These are phyloP conservation scores for Neurospora crassa DNA, from an alignment of 2,329 filamentous ascomycete species.

Conservation along the genomic window DNA sequence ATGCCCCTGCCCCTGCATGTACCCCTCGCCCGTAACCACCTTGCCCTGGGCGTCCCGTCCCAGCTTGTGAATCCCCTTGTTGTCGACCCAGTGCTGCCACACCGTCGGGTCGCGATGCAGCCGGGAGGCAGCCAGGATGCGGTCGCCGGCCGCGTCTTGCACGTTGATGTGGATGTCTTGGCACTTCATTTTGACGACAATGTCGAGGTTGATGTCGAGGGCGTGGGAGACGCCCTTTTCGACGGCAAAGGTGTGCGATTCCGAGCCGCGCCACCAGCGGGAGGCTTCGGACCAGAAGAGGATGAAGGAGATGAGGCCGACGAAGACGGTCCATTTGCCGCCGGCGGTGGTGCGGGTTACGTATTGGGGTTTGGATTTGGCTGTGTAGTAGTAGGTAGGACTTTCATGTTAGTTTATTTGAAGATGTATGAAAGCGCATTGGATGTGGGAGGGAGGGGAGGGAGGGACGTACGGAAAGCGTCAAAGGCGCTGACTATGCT, in stretches of 20 bases:
- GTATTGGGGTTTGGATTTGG: conserved; percentile 93
- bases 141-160: conserved; percentile 87
- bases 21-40: conserved; percentile 47
- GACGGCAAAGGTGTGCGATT: conserved; percentile 84
- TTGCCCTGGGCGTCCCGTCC: conserved; percentile 46
- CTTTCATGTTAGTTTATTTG: conserved; percentile 1
- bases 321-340: conserved; percentile 85
- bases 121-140: conserved; percentile 70
- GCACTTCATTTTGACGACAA: conserved; percentile 87
- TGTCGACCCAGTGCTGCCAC: conserved; percentile 75
- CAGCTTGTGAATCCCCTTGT: conserved; percentile 53
- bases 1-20: conserved; percentile 37
- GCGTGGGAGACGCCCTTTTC: conserved; percentile 82
- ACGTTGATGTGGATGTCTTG: conserved; percentile 89
- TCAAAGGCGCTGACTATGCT: conserved; percentile 80
- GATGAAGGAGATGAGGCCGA: conserved; percentile 63
- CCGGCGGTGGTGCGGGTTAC: conserved; percentile 75
- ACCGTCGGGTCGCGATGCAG: conserved; percentile 67
- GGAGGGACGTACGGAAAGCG: conserved; percentile 68
- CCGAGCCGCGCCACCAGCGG: conserved; percentile 76
- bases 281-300: conserved; percentile 70
- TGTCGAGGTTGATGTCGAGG: conserved; percentile 90
- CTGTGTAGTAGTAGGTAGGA: conserved; percentile 32
- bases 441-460: background rate
- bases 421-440: too few species aligned